These are phyloP conservation scores for Tinospora cordifolia DNA, from an alignment of 164 flowering plant species.

Conservation along the genomic window DNA sequence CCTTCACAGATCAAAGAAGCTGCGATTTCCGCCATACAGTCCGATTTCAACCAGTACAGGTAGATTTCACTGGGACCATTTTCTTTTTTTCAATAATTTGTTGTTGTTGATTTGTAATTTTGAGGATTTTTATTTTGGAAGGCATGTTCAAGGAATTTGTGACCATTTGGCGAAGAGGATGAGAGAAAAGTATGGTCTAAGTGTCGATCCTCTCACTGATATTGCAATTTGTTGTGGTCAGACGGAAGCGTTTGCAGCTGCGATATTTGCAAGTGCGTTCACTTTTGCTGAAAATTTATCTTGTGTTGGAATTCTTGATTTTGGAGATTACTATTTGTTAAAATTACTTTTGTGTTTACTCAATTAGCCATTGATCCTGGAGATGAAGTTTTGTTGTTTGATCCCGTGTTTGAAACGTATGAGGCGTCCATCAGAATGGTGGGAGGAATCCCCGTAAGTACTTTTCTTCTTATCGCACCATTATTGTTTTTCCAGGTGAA, in stretches of 20 bases:
- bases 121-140: constrained; percentile 7
- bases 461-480: not conserved
- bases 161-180: constrained; percentile 40
- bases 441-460: constrained; percentile 77
- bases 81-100: not conserved
- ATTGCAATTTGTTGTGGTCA: constrained; percentile 79
- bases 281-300: not conserved
- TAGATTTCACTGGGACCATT: constrained; percentile 7
- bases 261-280: constrained; percentile 57
- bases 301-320: not conserved
- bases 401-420: constrained; percentile 71
- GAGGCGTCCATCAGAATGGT: constrained; percentile 58
- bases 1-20: constrained; percentile 51
- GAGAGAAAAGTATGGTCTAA: constrained; percentile 47
- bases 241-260: constrained; percentile 78
- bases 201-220: constrained; percentile 54
- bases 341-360: not conserved
- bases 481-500: not conserved
- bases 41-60: constrained; percentile 88
- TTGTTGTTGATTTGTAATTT: not conserved
- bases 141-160: constrained; percentile 81
- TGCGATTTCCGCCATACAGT: constrained; percentile 65
- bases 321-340: not conserved
- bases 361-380: constrained; percentile 53
- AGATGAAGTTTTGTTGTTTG: constrained; percentile 77